These are phyloP conservation scores for Ganoderma multipileum DNA, from an alignment of 1,284 basidiomycete genomes.

Conservation along the genomic window DNA sequence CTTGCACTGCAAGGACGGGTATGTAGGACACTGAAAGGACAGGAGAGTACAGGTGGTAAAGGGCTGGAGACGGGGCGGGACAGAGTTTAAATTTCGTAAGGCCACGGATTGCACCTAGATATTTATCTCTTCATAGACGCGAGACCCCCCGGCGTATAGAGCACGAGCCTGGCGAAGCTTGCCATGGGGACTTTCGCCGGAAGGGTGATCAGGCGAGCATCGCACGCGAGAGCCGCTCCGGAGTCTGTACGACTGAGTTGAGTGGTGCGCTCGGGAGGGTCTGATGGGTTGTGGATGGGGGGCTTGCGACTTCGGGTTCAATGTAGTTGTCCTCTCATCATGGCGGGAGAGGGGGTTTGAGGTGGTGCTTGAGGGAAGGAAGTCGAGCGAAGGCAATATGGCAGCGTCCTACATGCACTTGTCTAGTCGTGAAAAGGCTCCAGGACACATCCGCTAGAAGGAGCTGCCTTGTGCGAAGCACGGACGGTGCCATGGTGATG, in stretches of 20 bases:
- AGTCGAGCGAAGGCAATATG: too few species aligned
- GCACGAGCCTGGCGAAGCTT: neutral
- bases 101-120: neutral
- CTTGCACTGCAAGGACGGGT: slow-evolving; percentile 17
- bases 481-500: slow-evolving; percentile 6
- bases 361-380: neutral
- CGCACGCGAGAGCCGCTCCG: neutral
- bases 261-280: neutral
- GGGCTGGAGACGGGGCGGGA: neutral
- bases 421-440: too few species aligned
- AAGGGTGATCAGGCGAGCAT: neutral
- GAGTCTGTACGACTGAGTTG: neutral
- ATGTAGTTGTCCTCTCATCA: too few species aligned
- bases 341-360: too few species aligned
- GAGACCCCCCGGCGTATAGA: neutral
- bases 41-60: slow-evolving; percentile 19
- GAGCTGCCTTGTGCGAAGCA: neutral
- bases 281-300: neutral
- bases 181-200: neutral
- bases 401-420: too few species aligned
- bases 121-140: neutral
- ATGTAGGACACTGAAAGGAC: slow-evolving; percentile 11
- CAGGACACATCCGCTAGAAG: neutral
- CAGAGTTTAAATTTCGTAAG: neutral
- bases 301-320: too few species aligned